Evolutionary conservation across 768 basidiomycete genomes (phyloP).

Genomic region (Gautieria morchelliformis): DNA sequence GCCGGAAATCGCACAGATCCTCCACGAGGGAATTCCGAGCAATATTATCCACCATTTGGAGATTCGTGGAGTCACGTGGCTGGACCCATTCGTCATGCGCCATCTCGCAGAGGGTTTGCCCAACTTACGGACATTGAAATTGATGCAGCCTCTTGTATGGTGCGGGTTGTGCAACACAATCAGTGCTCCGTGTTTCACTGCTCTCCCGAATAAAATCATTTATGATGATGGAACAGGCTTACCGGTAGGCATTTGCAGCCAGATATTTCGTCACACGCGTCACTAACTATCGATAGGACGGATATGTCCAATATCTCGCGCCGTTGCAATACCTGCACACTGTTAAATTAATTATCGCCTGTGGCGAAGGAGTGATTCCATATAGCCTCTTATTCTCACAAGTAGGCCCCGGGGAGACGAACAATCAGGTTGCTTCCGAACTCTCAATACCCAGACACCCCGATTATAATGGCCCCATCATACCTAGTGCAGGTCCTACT

Average conservation of each 20-base stretch:
- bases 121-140: neutral
- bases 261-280: neutral
- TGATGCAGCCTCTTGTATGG: constrained; percentile 3
- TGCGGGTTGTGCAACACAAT: constrained; percentile 6
- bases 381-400: neutral
- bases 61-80: constrained; percentile 3
- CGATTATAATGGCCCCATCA: neutral
- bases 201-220: neutral
- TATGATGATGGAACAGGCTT: constrained; percentile 1
- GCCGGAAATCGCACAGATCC: neutral
- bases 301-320: neutral
- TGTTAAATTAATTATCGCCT: neutral
- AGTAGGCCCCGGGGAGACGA: neutral
- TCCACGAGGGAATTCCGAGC: neutral
- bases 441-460: neutral
- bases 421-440: neutral
- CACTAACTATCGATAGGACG: neutral
- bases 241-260: neutral
- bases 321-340: neutral
- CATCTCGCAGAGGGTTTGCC: neutral
- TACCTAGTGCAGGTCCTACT: neutral
- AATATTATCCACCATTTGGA: constrained; percentile 1
- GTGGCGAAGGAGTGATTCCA: neutral
- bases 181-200: neutral
- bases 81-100: constrained; percentile 1